A percentile compares a stretch with the other conserved stretches of the same genome.
These are phyloP conservation scores for Aspergillus carlsbadensis DNA, from an alignment of 495 filamentous ascomycete genomes.

Conservation along the genomic window DNA sequence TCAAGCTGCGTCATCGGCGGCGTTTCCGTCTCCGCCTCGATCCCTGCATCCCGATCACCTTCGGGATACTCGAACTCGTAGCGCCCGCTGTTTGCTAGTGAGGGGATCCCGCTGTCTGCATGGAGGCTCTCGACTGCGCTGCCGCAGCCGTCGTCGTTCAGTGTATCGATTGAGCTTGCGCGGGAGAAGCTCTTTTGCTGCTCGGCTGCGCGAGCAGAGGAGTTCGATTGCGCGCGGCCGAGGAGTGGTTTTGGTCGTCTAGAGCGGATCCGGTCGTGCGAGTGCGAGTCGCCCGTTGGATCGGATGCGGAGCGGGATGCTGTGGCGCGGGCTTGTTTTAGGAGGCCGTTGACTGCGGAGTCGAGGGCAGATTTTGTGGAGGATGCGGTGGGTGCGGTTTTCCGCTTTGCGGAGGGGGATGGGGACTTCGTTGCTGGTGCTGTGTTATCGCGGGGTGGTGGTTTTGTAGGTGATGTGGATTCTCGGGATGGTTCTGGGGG, in stretches of 20 bases:
- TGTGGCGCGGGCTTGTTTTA: constrained; percentile 43
- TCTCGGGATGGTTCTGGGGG: constrained; percentile 12
- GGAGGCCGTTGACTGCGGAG: constrained; percentile 37
- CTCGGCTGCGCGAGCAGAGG: constrained; percentile 26
- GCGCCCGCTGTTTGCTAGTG: constrained; percentile 32
- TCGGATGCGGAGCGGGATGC: constrained; percentile 28
- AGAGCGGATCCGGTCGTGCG: constrained; percentile 16
- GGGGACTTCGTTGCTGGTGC: not conserved
- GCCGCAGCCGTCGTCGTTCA: constrained; percentile 55
- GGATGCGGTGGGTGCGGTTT: constrained; percentile 16
- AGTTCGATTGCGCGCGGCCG: constrained; percentile 48
- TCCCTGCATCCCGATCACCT: constrained; percentile 19
- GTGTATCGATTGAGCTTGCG: constrained; percentile 53
- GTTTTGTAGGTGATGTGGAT: constrained; percentile 30
- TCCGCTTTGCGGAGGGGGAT: constrained; percentile 15
- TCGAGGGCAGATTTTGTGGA: constrained; percentile 30
- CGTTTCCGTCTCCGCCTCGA: constrained; percentile 31
- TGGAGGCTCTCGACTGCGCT: constrained; percentile 41
- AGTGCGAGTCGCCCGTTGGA: constrained; percentile 12
- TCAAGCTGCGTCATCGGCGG: constrained; percentile 54
- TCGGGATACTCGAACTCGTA: constrained; percentile 36
- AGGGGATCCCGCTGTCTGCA: constrained; percentile 31
- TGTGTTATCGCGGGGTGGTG: constrained; percentile 11
- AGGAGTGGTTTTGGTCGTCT: constrained; percentile 44
- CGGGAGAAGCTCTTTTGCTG: constrained; percentile 33